A percentile compares a stretch with the other conserved stretches of the same genome.
phyloP scores from a whole-genome alignment of 352 stramenopile genomes.

The Globisporangium spiculum region DNA sequence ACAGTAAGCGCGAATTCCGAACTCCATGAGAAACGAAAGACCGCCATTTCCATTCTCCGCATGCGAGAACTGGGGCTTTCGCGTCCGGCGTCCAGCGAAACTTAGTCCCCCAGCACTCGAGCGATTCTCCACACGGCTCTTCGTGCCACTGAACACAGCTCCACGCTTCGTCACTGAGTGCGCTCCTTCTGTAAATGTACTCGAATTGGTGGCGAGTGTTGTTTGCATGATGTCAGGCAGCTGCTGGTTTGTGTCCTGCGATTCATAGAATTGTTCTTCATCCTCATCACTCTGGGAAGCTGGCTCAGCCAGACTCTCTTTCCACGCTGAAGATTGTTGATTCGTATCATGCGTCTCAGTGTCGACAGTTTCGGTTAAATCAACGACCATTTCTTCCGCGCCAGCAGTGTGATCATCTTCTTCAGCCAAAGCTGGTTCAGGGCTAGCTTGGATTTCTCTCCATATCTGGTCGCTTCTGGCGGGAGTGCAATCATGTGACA shows the following conservation, averaged over 20 bases:
- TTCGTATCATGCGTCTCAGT: not conserved
- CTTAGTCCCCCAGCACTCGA: not conserved
- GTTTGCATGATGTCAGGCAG: constrained; percentile 1
- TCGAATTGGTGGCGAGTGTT: not conserved
- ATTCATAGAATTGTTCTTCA: not conserved
- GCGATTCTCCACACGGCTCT: not conserved
- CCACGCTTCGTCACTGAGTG: constrained; percentile 1
- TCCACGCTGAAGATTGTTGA: not conserved
- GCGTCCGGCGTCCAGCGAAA: not conserved
- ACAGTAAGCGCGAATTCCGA: constrained; percentile 41
- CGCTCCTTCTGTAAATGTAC: not conserved
- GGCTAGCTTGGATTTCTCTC: not conserved
- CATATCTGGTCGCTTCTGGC: not conserved
- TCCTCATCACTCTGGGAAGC: not conserved
- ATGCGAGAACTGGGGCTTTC: constrained; percentile 13
- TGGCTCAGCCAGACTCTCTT: not conserved
- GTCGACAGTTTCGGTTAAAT: constrained; percentile 1
- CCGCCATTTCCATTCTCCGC: constrained; percentile 13
- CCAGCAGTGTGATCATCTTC: not conserved
- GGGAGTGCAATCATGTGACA: not conserved
- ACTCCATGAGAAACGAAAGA: constrained; percentile 30
- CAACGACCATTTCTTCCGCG: constrained; percentile 8
- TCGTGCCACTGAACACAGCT: not conserved
- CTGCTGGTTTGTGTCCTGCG: not conserved
- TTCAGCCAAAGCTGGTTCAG: not conserved